These are phyloP conservation scores for Hydrangea macrophylla DNA, from an alignment of 148 eudicot genomes.

Conservation along the genomic window DNA sequence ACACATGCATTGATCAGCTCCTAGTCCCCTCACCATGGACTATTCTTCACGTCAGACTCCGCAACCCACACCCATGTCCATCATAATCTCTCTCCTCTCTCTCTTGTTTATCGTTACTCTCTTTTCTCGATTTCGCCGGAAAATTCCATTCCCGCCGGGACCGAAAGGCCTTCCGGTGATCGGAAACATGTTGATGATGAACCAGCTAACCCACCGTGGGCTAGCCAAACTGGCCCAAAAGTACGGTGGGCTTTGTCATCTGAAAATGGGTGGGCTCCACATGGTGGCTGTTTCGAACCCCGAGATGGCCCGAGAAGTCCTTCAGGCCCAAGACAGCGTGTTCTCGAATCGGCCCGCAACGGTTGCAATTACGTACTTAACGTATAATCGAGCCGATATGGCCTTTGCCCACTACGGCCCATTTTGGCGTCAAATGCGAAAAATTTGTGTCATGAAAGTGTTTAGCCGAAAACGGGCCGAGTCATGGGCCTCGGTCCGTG, in stretches of 20 bases:
- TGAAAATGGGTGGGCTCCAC: conserved; percentile 27
- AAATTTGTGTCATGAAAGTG: conserved; percentile 28
- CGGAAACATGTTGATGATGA: conserved; percentile 30
- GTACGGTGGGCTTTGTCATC: conserved; percentile 27
- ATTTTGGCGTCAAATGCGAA: conserved; percentile 38
- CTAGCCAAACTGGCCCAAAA: conserved; percentile 19
- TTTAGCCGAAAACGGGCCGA: conserved; percentile 32
- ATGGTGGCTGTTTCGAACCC: conserved; percentile 27
- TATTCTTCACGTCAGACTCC: not conserved
- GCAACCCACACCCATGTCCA: not conserved
- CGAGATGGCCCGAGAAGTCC: conserved; percentile 26
- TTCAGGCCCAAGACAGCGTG: conserved; percentile 26
- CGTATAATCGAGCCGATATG: conserved; percentile 34
- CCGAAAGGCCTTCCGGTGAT: conserved; percentile 28
- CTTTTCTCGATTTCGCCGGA: not conserved
- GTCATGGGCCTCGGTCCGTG: conserved; percentile 37
- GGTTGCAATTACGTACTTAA: conserved; percentile 17
- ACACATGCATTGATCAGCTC: no score
- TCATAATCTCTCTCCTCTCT: not conserved
- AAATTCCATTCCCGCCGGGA: conserved; percentile 23
- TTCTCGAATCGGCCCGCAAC: conserved; percentile 34
- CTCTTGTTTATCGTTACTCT: not conserved
- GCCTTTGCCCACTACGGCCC: conserved; percentile 38
- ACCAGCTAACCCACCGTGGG: conserved; percentile 30
- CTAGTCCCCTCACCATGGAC: conserved; percentile 1